A percentile compares a stretch with the other conserved stretches of the same genome.
These are phyloP conservation scores for Brasilioporus rufonigricans DNA, from an alignment of 768 basidiomycete genomes.

Conservation along the genomic window DNA sequence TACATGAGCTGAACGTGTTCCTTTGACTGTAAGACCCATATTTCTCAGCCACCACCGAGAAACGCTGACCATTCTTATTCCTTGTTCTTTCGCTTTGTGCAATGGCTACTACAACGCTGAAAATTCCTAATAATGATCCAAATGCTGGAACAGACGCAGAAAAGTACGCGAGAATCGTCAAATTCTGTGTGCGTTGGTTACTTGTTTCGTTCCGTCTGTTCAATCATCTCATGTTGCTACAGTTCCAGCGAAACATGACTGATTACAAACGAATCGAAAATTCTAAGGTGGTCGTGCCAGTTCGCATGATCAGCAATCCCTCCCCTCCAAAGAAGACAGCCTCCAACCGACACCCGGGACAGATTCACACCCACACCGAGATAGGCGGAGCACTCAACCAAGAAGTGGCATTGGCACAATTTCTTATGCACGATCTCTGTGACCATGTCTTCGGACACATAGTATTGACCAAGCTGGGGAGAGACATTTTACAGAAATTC, in stretches of 20 bases:
- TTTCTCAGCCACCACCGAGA: background rate
- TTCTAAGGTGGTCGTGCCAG: too few species aligned
- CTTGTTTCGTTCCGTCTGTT: too few species aligned
- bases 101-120: background rate
- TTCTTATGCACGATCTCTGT: constrained; percentile 9
- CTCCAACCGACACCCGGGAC: constrained; percentile 1
- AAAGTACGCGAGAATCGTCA: too few species aligned
- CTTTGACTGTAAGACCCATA: background rate
- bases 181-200: too few species aligned
- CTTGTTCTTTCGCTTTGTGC: background rate
- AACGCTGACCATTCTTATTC: background rate
- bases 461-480: background rate
- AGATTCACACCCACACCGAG: background rate
- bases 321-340: constrained; percentile 4
- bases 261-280: too few species aligned
- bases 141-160: background rate
- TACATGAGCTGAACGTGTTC: background rate
- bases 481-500: background rate
- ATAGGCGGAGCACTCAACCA: constrained; percentile 2
- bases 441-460: constrained; percentile 5
- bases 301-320: background rate
- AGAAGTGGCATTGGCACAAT: constrained; percentile 7
- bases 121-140: background rate
- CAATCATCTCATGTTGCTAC: too few species aligned
- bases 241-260: too few species aligned